Evolutionary conservation across 1,284 basidiomycete genomes (phyloP), one percentile per base, ranked within the genome.

Genomic region (Moniliophthora roreri): DNA sequence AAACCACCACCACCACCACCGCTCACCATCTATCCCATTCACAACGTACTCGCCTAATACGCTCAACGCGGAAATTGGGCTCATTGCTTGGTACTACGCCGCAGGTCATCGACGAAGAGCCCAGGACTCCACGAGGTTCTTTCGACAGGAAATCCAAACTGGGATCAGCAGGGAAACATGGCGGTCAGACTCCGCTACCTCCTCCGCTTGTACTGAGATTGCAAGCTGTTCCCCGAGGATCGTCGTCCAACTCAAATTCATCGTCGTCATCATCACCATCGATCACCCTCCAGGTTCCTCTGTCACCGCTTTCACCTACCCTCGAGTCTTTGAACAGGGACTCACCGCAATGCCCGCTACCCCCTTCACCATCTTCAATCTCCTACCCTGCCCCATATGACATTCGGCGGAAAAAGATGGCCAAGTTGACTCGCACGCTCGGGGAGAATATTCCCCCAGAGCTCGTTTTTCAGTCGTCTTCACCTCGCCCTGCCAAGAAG

Each of bases 371-470:
- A n/a, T 50, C 48, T 11, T 45, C 48, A 1, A 18, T 21, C 18
- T 5, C 15, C n/a, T 21, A 11, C 48, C 18, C 44, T 21, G 44
- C 5, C 23, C 37, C 15, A 7, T 20, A 50, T 0, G 61, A 66
- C 39, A 44, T 59, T 23, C 66, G 69, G 18, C 68, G 74, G 24
- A 69, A 67, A 46, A 71, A 71, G 26, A 68, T 74, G 56, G 76
- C 75, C 2, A 77, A 77, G 57, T 73, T 78, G 48, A 56, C 66
- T 0, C 73, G 74, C 9, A 68, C 74, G 51, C 66, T 78, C 7
- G 76, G 76, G 41, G 74, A 77, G 54, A 65, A 64, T 37, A 61
- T 78, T 13, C 76, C 77, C 9, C 56, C 72, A 0, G 74, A 76
- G 34, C 67, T 77, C 23, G 67, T 78, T 41, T 51, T 51, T 42